Conservation (phyloP, 1,139 yeast species). For the Yamadazyma membranifaciens region DNA sequence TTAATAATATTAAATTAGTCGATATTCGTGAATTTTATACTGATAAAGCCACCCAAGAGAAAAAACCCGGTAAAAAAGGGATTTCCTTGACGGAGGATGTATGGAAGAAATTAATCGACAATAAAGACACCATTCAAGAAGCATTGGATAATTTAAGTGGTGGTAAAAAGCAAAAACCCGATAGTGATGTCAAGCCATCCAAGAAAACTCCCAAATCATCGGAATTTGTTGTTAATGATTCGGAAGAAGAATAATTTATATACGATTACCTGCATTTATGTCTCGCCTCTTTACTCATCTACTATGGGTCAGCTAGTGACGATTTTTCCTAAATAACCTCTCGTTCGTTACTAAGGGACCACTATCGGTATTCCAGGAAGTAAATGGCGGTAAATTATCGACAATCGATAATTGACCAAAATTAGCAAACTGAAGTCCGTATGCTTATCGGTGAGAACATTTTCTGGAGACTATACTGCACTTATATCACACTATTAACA, state of each 20-base stretch:
- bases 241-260: conserved; percentile 7
- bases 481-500: too few relatives aligned
- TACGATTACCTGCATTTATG: background rate
- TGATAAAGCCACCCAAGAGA: conserved; percentile 56
- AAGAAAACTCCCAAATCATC: background rate
- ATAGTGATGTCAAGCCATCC: conserved; percentile 8
- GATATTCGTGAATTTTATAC: conserved; percentile 81
- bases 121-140: conserved; percentile 54
- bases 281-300: background rate
- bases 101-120: conserved; percentile 57
- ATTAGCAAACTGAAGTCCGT: background rate
- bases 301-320: too few relatives aligned
- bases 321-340: too few relatives aligned
- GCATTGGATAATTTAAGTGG: conserved; percentile 55
- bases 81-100: conserved; percentile 72
- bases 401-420: too few relatives aligned
- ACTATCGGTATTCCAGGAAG: too few relatives aligned
- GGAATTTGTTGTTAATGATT: conserved; percentile 7
- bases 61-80: conserved; percentile 82
- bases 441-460: background rate
- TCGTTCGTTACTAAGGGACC: too few relatives aligned
- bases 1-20: conserved; percentile 61
- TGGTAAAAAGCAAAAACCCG: conserved; percentile 10
- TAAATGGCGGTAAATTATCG: too few relatives aligned
- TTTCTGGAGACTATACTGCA: too few relatives aligned